These are phyloP conservation scores for Graphilbum fragrans DNA, from an alignment of 2,329 filamentous ascomycete genomes.

Conservation along the genomic window DNA sequence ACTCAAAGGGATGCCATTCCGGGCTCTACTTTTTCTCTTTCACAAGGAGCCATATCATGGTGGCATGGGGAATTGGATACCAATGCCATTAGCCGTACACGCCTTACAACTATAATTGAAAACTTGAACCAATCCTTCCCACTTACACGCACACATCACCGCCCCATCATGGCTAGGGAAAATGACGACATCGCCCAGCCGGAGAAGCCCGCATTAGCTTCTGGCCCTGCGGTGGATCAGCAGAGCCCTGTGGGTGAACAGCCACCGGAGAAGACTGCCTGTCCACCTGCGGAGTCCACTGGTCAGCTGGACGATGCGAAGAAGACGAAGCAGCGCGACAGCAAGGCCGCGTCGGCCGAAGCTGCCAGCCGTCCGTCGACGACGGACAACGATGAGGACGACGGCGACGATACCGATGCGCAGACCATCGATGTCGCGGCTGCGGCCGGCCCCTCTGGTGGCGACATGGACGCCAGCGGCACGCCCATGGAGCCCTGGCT, in stretches of 20 bases:
- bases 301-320: no score
- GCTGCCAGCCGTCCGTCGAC: neutral
- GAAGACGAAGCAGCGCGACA: no score
- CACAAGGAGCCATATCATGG: neutral
- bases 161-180: neutral
- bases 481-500: constrained; percentile 15
- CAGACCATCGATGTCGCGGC: neutral
- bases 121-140: no score
- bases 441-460: constrained; percentile 14
- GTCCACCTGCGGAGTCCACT: no score
- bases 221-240: no score
- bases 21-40: no score
- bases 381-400: constrained; percentile 1
- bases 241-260: neutral
- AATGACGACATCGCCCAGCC: neutral
- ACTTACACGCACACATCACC: no score
- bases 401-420: neutral
- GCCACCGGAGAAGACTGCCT: no score
- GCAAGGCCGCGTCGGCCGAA: no score
- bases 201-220: neutral
- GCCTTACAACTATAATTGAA: neutral
- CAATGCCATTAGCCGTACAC: neutral
- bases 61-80: neutral
- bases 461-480: constrained; percentile 7
- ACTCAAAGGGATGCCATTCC: no score